Evolutionary conservation across 2,329 filamentous ascomycete genomes (phyloP), one percentile per base, ranked within the genome.

Genomic region (Paramyrothecium roridum): DNA sequence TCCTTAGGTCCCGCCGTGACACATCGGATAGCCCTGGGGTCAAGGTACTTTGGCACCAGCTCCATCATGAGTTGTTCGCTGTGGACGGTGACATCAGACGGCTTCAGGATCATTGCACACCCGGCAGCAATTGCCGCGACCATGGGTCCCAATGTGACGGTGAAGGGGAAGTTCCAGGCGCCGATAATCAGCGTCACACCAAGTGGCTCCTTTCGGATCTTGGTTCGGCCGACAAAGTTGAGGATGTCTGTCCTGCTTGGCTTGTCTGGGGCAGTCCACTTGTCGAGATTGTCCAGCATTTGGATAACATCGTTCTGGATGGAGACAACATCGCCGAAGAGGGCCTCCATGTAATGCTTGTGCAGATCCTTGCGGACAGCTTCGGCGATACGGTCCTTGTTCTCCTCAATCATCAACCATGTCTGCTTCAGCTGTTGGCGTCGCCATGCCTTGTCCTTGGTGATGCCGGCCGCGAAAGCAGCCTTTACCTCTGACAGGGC

Each of bases 131-230:
- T 74, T 17, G 76, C 76, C 17, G 70, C 73, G 22, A 78, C 56
- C 37, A 76, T 59, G 20, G 76, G 75, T 53, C 72, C 66, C 0
- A 79, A 50, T 0, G 69, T 55, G 3, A 76, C 62, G 3, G 69
- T 57, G 51, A 79, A 62, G 1, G 77, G 76, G 19, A 73, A 79
- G 56, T 80, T 80, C 76, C 76, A 80, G 2, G 76, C 68, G 1
- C 73, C 71, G 21, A 80, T 73, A 46, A 80, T 70, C 11, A 80
- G 67, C 1, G 69, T 67, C 1, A 78, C 71, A 7, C 76, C 77
- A 3, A 73, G 64, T 1, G 77, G 76, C 58, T 79, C 75, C 50
- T 73, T 72, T 12, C 73, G 70, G 16, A 79, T 56, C 8, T 67
- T 63, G 0, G 71, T 64, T 8, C 64, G 57, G 20, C 65, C 65